Evolutionary conservation across 768 basidiomycete genomes (phyloP), one percentile per base, ranked within the genome.

Genomic region (Plicaturopsis crispa): DNA sequence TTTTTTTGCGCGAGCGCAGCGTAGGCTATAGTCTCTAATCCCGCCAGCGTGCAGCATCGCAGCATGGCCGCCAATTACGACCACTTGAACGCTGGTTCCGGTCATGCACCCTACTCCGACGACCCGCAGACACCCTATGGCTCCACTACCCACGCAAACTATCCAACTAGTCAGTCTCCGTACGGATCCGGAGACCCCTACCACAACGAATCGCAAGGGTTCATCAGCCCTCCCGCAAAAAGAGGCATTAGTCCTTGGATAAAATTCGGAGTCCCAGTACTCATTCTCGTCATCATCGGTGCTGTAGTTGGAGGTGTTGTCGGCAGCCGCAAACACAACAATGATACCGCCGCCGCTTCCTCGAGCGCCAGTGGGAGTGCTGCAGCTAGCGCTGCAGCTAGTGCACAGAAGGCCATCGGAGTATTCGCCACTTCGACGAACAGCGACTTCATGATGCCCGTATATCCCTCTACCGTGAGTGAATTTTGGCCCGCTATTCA

Each of bases 391-490:
- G 72, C 73, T 36, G 76, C 71, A 20, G 70, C 68, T 14, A 75
- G 75, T 44, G 68, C 66, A 17, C 80, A 84, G 60, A 61, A 72
- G 28, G 66, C 66, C n/a, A 42, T 78, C 22, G 85, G 82, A 14
- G 55, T 75, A 28, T 87, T 80, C 52, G 75, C 91, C 20, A 82
- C 82, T 2, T 77, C 78, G 4, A 96, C 92, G 13, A 72, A 92
- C 53, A 76, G 77, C 50, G 69, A 75, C 35, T 94, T 77, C 55
- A 71, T 83, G 65, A 68, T 89, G 39, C 93, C 93, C 1, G 53
- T 92, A 19, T 94, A 93, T 56, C 88, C 91, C 5, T 81, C 87
- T 14, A 87, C 87, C 4, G 92, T 93, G 44, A 65, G 88, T 75
- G 17, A 41, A n/a, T 19, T 16, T 33, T 40, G 14, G 18, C 17